Percentiles rank a stretch among this genome's conserved stretches.
Evolutionary conservation across 2,329 filamentous ascomycete genomes (phyloP).

Genomic region (Aspergillus puulaauensis): DNA sequence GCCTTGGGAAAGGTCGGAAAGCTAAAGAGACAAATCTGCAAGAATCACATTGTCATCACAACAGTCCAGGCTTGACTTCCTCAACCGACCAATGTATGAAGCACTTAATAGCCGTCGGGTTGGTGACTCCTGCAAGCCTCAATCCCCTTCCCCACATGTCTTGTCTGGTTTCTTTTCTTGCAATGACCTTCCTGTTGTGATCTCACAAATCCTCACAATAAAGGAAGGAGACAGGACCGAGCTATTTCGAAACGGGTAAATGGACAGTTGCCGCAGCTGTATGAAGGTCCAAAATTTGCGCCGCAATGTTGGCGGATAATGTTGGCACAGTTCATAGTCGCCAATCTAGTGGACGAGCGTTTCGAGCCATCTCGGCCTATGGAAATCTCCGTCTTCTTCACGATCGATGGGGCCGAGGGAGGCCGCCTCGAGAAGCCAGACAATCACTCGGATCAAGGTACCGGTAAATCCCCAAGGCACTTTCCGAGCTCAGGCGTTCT

Average conservation of each 20-base stretch:
- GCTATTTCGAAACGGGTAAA: conserved; percentile 8
- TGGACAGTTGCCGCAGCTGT: not conserved
- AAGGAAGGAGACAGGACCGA: not conserved
- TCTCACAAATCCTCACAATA: not conserved
- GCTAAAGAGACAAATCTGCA: conserved; percentile 20
- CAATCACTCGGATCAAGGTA: conserved; percentile 4
- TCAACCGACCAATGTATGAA: conserved; percentile 18
- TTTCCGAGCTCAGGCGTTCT: not conserved
- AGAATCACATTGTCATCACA: conserved; percentile 25
- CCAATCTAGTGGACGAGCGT: conserved; percentile 9
- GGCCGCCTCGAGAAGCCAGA: not conserved
- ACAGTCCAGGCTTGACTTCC: conserved; percentile 9
- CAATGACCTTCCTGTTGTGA: not conserved
- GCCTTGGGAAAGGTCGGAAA: conserved; percentile 4
- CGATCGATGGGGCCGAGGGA: not conserved
- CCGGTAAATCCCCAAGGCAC: conserved; percentile 3
- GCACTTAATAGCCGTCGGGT: conserved; percentile 8
- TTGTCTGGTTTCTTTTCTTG: not conserved
- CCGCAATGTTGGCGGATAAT: conserved; percentile 8
- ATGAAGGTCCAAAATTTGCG: not conserved
- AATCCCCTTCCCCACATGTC: conserved; percentile 5
- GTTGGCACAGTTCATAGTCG: conserved; percentile 4
- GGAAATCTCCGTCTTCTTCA: conserved; percentile 4
- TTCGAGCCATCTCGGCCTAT: conserved; percentile 9
- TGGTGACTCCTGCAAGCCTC: conserved; percentile 13